Evolutionary conservation across 208 protist species (phyloP).

Genomic region (Wallacemonas sp.): DNA sequence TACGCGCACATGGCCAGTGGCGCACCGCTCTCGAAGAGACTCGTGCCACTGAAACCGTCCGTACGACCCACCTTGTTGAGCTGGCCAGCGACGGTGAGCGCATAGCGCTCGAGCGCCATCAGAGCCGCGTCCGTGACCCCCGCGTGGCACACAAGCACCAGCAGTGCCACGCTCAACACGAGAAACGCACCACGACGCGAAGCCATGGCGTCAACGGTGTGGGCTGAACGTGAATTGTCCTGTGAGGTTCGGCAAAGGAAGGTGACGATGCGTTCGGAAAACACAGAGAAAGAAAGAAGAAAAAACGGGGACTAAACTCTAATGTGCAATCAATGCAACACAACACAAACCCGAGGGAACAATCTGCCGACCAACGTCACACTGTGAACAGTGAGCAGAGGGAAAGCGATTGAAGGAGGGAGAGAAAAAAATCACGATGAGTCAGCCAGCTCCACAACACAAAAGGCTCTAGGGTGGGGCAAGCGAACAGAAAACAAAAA

Average conservation of each 20-base stretch:
- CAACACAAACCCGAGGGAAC: too few species aligned
- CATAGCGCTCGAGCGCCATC: conserved; percentile 18
- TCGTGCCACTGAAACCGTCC: conserved; percentile 32
- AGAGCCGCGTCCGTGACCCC: not conserved
- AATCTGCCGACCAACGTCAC: too few species aligned
- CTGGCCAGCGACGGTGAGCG: conserved; percentile 35
- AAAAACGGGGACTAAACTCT: not conserved
- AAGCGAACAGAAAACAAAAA: not conserved
- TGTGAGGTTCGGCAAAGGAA: too few species aligned
- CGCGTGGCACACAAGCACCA: conserved; percentile 1
- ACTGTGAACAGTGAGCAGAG: not conserved
- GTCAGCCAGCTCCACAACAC: not conserved
- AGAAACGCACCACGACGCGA: not conserved
- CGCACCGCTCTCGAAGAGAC: conserved; percentile 15
- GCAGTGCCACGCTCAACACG: not conserved
- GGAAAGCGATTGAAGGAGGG: not conserved
- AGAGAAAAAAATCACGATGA: conserved; percentile 7
- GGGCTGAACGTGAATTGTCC: too few species aligned
- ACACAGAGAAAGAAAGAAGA: not conserved
- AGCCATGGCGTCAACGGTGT: not conserved
- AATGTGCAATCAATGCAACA: not conserved
- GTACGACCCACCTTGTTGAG: not conserved
- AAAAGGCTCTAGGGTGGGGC: not conserved
- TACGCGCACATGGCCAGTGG: conserved; percentile 40
- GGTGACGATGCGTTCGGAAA: not conserved